Evolutionary conservation across 1,139 yeast genomes (phyloP).

Genomic region (Saccharomyces hybrid): DNA sequence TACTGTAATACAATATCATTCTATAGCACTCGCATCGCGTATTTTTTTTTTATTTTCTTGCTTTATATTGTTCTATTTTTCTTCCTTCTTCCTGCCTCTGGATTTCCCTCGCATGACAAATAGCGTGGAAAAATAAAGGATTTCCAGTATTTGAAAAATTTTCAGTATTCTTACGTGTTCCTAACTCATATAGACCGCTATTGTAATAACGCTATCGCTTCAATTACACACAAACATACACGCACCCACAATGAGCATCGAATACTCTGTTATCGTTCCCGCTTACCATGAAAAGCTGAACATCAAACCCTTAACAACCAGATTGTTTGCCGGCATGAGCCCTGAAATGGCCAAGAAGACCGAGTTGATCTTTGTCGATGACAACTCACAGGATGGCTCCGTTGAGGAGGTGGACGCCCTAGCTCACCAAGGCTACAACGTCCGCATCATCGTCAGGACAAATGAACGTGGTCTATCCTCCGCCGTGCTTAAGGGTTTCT

Average conservation of each 20-base stretch:
- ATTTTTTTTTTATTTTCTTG: background rate
- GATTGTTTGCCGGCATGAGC: slow-evolving; percentile 41
- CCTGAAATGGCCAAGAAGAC: slow-evolving; percentile 35
- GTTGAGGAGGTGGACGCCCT: slow-evolving; percentile 41
- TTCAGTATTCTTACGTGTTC: background rate
- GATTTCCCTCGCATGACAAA: background rate
- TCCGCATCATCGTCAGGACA: slow-evolving; percentile 40
- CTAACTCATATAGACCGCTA: background rate
- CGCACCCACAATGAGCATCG: slow-evolving; percentile 29
- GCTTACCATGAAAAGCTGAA: slow-evolving; percentile 42
- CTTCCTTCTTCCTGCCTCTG: background rate
- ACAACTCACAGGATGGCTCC: slow-evolving; percentile 43
- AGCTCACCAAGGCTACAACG: slow-evolving; percentile 39
- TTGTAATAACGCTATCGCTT: background rate
- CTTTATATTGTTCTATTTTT: background rate
- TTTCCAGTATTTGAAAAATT: background rate
- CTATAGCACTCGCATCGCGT: background rate
- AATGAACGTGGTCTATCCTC: slow-evolving; percentile 41
- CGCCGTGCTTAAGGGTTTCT: slow-evolving; percentile 40
- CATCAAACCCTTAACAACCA: slow-evolving; percentile 39
- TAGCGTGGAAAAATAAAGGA: background rate
- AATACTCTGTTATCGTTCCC: slow-evolving; percentile 39
- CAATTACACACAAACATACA: background rate
- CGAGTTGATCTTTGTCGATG: slow-evolving; percentile 42
- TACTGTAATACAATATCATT: background rate